Percentiles rank a stretch among this genome's conserved stretches.
Evolutionary conservation across 495 filamentous ascomycete species (phyloP).

Genomic region (Hypoxylon lenormandii): DNA sequence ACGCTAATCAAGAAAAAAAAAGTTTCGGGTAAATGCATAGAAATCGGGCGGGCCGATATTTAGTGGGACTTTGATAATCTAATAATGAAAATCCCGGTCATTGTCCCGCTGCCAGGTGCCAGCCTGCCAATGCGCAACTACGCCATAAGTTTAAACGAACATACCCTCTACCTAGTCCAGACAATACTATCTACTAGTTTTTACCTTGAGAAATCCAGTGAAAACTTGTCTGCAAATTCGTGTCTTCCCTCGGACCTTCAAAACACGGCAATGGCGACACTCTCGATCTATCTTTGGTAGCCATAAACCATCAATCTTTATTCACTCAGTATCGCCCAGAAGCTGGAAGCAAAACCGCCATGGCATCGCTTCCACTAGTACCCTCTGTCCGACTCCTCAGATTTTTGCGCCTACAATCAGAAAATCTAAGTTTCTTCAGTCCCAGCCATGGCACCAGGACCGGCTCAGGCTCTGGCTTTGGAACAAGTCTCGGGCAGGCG

Average conservation of each 20-base stretch:
- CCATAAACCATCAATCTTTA: background rate
- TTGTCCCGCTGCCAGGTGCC: background rate
- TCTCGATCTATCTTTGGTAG: constrained; percentile 33
- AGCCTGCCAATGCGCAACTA: background rate
- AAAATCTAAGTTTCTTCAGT: constrained; percentile 64
- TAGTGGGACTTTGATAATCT: constrained; percentile 4
- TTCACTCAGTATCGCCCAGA: background rate
- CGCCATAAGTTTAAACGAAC: constrained; percentile 1
- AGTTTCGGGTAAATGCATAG: background rate
- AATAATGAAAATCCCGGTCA: constrained; percentile 28
- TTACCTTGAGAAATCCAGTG: constrained; percentile 17
- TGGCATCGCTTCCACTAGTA: constrained; percentile 54
- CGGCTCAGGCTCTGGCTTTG: constrained; percentile 13
- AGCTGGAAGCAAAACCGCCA: constrained; percentile 5
- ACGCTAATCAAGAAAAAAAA: no score
- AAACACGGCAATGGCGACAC: constrained; percentile 24
- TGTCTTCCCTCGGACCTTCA: background rate
- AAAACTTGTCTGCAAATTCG: background rate
- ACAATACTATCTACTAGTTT: no score
- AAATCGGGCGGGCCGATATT: constrained; percentile 22
- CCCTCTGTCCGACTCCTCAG: constrained; percentile 71
- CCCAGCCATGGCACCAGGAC: constrained; percentile 54
- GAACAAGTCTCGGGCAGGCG: constrained; percentile 11
- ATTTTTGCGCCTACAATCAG: constrained; percentile 72
- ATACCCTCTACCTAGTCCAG: background rate